A percentile compares a stretch with the other conserved stretches of the same genome.
Conservation (phyloP, 192 early-diverging fungal genomes). For the Gigaspora rosea region DNA sequence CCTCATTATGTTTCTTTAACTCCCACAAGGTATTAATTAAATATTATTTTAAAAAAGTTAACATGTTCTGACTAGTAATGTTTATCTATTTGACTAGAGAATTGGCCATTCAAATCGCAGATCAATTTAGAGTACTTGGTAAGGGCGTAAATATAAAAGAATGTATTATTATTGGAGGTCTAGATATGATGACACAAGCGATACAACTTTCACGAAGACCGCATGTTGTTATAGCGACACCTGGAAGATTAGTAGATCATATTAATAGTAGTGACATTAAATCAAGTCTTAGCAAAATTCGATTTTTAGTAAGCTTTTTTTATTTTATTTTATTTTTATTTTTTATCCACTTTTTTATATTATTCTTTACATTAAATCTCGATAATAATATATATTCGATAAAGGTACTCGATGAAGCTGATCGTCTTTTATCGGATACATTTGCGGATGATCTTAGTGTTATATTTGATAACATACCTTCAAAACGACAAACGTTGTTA, state of each 20-base stretch:
- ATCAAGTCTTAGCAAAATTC: slow-evolving; percentile 69
- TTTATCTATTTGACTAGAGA: slow-evolving; percentile 59
- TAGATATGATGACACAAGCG: slow-evolving; percentile 96
- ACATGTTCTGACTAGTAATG: neutral
- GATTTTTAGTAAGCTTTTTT: slow-evolving; percentile 64
- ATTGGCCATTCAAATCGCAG: slow-evolving; percentile 97
- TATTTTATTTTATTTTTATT: neutral
- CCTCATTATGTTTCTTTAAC: neutral
- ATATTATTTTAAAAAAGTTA: neutral
- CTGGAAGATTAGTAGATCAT: slow-evolving; percentile 92
- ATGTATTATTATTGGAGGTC: slow-evolving; percentile 88
- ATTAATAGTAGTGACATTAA: slow-evolving; percentile 77
- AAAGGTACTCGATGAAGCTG: slow-evolving; percentile 88
- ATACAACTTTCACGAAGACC: slow-evolving; percentile 80
- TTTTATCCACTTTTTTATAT: no score
- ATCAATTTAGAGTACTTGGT: slow-evolving; percentile 95
- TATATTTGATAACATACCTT: slow-evolving; percentile 78
- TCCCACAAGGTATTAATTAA: neutral
- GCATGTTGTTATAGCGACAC: slow-evolving; percentile 94
- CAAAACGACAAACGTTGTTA: slow-evolving; percentile 87
- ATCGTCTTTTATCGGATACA: slow-evolving; percentile 82
- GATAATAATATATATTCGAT: neutral
- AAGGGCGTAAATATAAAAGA: slow-evolving; percentile 82
- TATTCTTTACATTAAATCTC: neutral
- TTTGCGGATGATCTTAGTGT: slow-evolving; percentile 81